Evolutionary conservation across 1,139 yeast genomes (phyloP).

Genomic region (Groenewaldozyma auringiensis): DNA sequence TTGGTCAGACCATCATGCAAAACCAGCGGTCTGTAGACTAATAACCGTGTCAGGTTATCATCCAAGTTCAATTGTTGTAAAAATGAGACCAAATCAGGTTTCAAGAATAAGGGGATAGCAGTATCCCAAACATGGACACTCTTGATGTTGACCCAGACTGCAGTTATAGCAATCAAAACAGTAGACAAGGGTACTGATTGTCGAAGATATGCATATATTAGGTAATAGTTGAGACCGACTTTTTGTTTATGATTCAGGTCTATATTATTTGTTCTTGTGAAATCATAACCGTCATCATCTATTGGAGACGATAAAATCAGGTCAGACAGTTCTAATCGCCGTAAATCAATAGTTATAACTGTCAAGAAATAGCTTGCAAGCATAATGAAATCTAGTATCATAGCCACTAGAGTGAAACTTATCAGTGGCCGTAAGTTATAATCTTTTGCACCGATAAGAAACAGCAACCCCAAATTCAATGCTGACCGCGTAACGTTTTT

Average conservation of each 20-base stretch:
- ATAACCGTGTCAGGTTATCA: background rate
- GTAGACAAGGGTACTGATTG: conserved; percentile 10
- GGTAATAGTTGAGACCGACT: conserved; percentile 6
- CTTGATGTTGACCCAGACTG: background rate
- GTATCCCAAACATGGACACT: background rate
- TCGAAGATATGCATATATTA: conserved; percentile 12
- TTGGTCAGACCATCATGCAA: background rate
- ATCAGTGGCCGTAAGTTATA: background rate
- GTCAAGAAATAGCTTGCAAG: conserved; percentile 60
- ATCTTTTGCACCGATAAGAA: background rate
- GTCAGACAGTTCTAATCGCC: conserved; percentile 55
- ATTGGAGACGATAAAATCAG: conserved; percentile 25
- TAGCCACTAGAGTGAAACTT: conserved; percentile 36
- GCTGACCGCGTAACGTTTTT: background rate
- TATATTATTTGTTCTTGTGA: background rate
- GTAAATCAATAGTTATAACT: conserved; percentile 57
- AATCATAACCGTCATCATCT: background rate
- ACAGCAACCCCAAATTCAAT: background rate
- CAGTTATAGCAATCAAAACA: conserved; percentile 2
- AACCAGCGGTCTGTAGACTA: background rate
- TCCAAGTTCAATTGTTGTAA: background rate
- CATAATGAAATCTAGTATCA: conserved; percentile 49
- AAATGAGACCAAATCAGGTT: background rate
- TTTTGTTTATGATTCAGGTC: background rate
- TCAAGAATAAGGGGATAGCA: background rate